A percentile compares a stretch with the other conserved stretches of the same genome.
These are phyloP conservation scores for Curvularia lunata DNA, from an alignment of 2,329 filamentous ascomycete genomes.

Conservation along the genomic window DNA sequence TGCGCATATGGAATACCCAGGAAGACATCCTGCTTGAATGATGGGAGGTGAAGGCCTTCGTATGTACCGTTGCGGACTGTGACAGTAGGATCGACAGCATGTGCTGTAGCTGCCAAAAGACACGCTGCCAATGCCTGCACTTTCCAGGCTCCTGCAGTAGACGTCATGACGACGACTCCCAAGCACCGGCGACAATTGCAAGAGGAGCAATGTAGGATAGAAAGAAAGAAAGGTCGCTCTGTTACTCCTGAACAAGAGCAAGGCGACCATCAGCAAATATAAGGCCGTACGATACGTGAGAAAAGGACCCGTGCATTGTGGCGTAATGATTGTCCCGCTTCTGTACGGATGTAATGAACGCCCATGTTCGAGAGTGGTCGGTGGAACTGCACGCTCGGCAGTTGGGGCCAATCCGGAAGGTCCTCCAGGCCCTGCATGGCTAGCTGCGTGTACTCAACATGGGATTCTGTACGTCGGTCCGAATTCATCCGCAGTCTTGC, in stretches of 20 bases:
- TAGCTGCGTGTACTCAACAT: not conserved
- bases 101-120: conserved; percentile 20
- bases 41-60: conserved; percentile 40
- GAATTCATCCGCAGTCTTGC: not conserved
- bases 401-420: conserved; percentile 17
- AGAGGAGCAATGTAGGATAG: not conserved
- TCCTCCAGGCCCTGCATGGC: conserved; percentile 6
- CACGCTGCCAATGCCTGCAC: conserved; percentile 20
- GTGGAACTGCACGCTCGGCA: conserved; percentile 10
- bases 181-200: not conserved
- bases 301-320: conserved; percentile 12
- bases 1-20: conserved; percentile 64
- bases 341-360: not conserved
- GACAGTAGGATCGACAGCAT: conserved; percentile 33
- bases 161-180: conserved; percentile 17
- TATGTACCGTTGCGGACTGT: conserved; percentile 46
- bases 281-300: not conserved
- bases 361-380: conserved; percentile 11
- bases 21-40: conserved; percentile 55
- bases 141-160: conserved; percentile 27
- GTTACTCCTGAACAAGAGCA: conserved; percentile 21
- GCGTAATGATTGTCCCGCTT: conserved; percentile 14
- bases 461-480: not conserved
- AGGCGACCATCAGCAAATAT: conserved; percentile 2
- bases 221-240: conserved; percentile 10